Conservation (phyloP, 2,329 filamentous ascomycete species). For the Cryphonectria japonica region DNA sequence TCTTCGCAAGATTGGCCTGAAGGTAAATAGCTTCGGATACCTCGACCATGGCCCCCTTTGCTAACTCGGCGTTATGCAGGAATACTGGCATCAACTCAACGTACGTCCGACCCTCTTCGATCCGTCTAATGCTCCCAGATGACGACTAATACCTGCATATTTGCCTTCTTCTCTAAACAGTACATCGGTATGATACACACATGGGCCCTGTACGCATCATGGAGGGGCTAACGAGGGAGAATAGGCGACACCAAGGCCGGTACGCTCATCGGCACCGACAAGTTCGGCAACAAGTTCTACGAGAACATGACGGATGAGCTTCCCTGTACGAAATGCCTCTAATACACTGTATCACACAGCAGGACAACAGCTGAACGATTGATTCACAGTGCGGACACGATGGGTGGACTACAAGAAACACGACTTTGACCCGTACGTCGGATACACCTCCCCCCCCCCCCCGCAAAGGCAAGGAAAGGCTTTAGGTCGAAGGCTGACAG, state of each 20-base stretch:
- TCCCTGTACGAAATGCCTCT: slow-evolving; percentile 65
- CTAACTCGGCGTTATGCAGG: slow-evolving; percentile 63
- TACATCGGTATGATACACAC: slow-evolving; percentile 55
- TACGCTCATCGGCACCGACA: slow-evolving; percentile 80
- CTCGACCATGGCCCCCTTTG: slow-evolving; percentile 25
- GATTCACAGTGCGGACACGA: slow-evolving; percentile 76
- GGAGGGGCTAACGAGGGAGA: slow-evolving; percentile 21
- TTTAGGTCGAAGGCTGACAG: not conserved
- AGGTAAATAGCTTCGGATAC: slow-evolving; percentile 58
- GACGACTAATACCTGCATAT: slow-evolving; percentile 32
- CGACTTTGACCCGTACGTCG: slow-evolving; percentile 74
- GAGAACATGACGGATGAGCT: slow-evolving; percentile 96
- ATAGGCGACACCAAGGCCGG: slow-evolving; percentile 97
- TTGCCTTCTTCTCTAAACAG: slow-evolving; percentile 40
- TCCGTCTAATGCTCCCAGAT: slow-evolving; percentile 21
- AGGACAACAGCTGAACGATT: not conserved
- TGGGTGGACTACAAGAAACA: slow-evolving; percentile 97
- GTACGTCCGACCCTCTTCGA: slow-evolving; percentile 59
- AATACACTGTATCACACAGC: not conserved
- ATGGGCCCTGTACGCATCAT: too few relatives aligned
- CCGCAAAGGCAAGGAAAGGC: not conserved
- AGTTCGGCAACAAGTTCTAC: slow-evolving; percentile 96
- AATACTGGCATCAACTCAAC: slow-evolving; percentile 90
- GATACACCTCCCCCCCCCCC: slow-evolving; percentile 28
- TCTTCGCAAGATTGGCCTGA: slow-evolving; percentile 83